Base-by-base conservation (phyloP, 208 protist species). In the Acanthamoeba divionensis region DNA sequence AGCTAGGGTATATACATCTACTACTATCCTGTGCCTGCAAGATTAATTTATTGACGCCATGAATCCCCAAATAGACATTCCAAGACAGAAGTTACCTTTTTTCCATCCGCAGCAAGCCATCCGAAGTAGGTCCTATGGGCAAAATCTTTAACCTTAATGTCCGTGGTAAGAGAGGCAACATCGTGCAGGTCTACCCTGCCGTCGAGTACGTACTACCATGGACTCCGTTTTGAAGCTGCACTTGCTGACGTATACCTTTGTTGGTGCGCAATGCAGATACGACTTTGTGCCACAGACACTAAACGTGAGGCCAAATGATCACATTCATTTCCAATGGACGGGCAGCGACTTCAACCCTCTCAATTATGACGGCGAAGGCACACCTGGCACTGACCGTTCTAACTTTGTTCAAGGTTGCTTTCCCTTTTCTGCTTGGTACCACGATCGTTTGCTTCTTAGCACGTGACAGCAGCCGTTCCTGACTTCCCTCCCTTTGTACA, bases 121-220 rank as follows among this genome's bases (percentile, higher is more conserved):
- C 26, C 7, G 24, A 26, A 12, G 24, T 93, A 9, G 65, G 60
- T 38, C 4, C 44, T n/a, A 79, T 83, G 44, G 91, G 60, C 18
- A 79, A 65, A 9, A 96, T 97, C 41, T 91, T 92, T 93, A 97
- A 97, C 90, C 67, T 97, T n/a, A 94, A 96, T 62, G 93, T 97
- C 8, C 69, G 90, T 26, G 96, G 96, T 71, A 95, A 96, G 80
- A 90, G 96, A 36, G 96, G 96, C 41, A 97, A 97, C 87, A 97
- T 97, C 79, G 95, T 96, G 6, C 96, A 97, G 93, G 55, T 62
- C 21, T 95, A 90, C 82, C 91, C 93, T 69, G 91, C 95, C 24
- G 80, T 93, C 26, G 96, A 97, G 92, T 97, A 97, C n/a, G n/a
- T n/a, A n/a, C n/a, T n/a, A n/a, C n/a, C n/a, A n/a, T n/a, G n/a